phyloP scores from a whole-genome alignment of 2,329 filamentous ascomycete genomes.

The Emmonsiellopsis sp. region DNA sequence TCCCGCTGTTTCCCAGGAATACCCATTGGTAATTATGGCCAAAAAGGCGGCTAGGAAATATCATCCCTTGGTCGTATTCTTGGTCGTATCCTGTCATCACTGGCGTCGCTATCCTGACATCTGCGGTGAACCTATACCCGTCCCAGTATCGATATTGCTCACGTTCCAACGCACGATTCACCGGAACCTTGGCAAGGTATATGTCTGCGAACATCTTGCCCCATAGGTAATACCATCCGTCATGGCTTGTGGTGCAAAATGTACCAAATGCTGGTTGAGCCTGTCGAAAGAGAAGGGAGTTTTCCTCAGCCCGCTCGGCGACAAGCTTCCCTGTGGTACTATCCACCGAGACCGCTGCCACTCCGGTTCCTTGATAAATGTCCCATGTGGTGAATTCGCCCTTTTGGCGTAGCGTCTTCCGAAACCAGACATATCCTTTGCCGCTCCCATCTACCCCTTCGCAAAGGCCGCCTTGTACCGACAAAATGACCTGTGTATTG shows the following conservation, averaged over 20 bases:
- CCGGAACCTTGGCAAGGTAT: constrained; percentile 9
- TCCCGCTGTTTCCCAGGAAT: constrained; percentile 8
- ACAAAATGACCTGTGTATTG: constrained; percentile 2
- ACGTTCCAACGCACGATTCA: constrained; percentile 5
- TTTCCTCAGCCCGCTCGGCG: constrained; percentile 2
- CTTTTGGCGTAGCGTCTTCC: constrained; percentile 3
- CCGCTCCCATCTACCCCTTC: constrained; percentile 2
- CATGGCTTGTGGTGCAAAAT: constrained; percentile 8
- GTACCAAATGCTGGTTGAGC: constrained; percentile 11
- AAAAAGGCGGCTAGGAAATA: constrained; percentile 9
- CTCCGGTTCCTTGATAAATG: constrained; percentile 7
- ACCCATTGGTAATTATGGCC: constrained; percentile 10
- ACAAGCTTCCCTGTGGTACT: constrained; percentile 2
- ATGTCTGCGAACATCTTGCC: constrained; percentile 7
- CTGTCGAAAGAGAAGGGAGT: constrained; percentile 3
- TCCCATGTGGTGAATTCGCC: background rate
- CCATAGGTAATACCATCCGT: constrained; percentile 10
- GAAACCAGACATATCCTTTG: constrained; percentile 11
- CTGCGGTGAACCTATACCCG: constrained; percentile 6
- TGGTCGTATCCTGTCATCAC: constrained; percentile 8
- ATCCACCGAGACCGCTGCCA: constrained; percentile 7
- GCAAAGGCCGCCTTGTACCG: constrained; percentile 6
- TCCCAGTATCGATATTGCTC: constrained; percentile 11
- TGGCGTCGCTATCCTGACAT: constrained; percentile 3
- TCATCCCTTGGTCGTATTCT: constrained; percentile 7